phyloP scores from a whole-genome alignment of 768 basidiomycete genomes.

The Nevesoporus exiguus region DNA sequence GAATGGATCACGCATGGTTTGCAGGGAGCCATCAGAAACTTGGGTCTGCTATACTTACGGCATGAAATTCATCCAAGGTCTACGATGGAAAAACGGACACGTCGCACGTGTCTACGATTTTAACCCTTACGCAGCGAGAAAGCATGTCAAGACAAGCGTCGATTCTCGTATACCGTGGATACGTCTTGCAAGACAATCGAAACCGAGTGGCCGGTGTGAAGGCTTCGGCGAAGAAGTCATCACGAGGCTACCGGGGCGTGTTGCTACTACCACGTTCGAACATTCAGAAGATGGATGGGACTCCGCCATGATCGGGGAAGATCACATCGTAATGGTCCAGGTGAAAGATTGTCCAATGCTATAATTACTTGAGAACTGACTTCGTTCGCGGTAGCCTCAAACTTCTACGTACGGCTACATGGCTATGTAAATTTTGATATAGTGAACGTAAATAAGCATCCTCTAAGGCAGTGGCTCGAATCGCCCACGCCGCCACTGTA shows the following conservation, averaged over 20 bases:
- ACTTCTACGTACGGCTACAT: constrained; percentile 24
- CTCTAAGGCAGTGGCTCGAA: not conserved
- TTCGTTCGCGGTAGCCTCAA: constrained; percentile 9
- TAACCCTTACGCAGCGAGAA: constrained; percentile 24
- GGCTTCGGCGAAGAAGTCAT: constrained; percentile 23
- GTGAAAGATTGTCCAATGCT: constrained; percentile 12
- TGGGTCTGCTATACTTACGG: constrained; percentile 39
- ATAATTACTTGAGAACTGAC: not conserved
- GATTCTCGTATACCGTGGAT: constrained; percentile 12
- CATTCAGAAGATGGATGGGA: constrained; percentile 22
- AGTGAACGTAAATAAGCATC: not conserved
- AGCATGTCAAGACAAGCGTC: constrained; percentile 8
- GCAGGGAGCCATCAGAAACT: constrained; percentile 23
- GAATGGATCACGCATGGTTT: constrained; percentile 27
- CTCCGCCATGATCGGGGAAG: constrained; percentile 36
- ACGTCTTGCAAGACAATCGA: constrained; percentile 14
- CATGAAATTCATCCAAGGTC: constrained; percentile 29
- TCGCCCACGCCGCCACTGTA: not conserved
- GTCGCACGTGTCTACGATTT: constrained; percentile 33
- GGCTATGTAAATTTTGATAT: constrained; percentile 21
- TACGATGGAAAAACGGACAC: constrained; percentile 20
- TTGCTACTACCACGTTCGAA: constrained; percentile 13
- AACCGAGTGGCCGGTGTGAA: constrained; percentile 6
- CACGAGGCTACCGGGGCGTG: constrained; percentile 31
- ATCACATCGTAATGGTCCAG: constrained; percentile 34